These are phyloP conservation scores for Besnoitia besnoiti DNA, from an alignment of 169 alveolate species.

Conservation along the genomic window DNA sequence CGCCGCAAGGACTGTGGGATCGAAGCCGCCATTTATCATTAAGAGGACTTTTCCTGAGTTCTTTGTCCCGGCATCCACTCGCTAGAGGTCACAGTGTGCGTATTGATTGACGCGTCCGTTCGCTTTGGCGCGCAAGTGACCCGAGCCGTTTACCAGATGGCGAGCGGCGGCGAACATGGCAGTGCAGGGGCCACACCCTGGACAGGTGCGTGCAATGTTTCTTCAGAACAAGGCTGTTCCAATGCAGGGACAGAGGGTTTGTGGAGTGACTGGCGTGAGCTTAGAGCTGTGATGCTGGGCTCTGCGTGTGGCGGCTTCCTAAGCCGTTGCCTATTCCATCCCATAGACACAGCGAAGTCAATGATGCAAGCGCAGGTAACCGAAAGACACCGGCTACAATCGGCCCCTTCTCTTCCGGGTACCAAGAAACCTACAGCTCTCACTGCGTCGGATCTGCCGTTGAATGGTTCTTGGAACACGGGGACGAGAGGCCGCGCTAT, in stretches of 20 bases:
- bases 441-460: neutral
- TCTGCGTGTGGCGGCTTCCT: constrained; percentile 60
- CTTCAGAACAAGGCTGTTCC: neutral
- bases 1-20: too few relatives aligned
- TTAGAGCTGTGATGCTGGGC: neutral
- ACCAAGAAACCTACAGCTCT: neutral
- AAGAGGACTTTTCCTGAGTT: too few relatives aligned
- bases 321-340: constrained; percentile 48
- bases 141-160: too few relatives aligned
- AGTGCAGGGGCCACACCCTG: neutral
- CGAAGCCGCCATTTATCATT: too few relatives aligned
- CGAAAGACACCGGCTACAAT: neutral
- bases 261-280: neutral
- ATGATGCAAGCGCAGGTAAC: constrained; percentile 61
- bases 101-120: too few relatives aligned
- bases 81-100: too few relatives aligned
- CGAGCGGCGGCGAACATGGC: too few relatives aligned
- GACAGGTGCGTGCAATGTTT: neutral
- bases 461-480: too few relatives aligned
- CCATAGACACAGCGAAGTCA: constrained; percentile 68
- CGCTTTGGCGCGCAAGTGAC: too few relatives aligned
- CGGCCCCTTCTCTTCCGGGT: neutral
- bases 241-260: neutral
- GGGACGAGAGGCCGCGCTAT: too few relatives aligned
- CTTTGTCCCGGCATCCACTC: too few relatives aligned